Base-by-base conservation (phyloP, 202 grass and related monocot species). In the Elaeis oleifera region DNA sequence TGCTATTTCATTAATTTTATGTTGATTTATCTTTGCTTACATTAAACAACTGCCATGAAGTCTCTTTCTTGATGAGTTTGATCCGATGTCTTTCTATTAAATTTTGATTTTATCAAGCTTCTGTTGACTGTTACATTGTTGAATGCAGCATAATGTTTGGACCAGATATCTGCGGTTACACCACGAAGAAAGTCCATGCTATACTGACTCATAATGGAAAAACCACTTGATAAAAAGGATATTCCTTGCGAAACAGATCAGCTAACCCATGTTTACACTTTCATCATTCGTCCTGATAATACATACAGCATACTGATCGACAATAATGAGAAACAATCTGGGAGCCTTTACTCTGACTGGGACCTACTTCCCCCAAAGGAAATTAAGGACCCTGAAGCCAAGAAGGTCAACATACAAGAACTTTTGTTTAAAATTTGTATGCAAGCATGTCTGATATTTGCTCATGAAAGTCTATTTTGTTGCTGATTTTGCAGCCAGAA, bases 161-260 rank as follows among this genome's bases (percentile, higher is more conserved):
- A 44, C 60, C 60, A 18, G 60, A 62, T 18, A 62, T 62, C n/a
- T 62, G 60, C 18, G 60, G 60, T 20, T 44, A 62, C 60, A 62
- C 18, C 57, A 62, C 60, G 6, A 62, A 62, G 17, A 62, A 62
- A 20, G 17, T 62, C 31, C 60, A 62, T 62, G 28, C 29, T 4
- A 62, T 62, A 28, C 6, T 62, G n/a, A 19, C 60, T 13, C 29
- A n/a, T 44, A 6, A 62, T 20, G 60, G 60, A 44, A 36, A 26
- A 49, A 22, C 20, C 29, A 62, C 20, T 44, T 44, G 27, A 49
- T 62, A 13, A 62, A 62, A 62, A 62, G 20, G 60, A 62, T 15
- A 18, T 62, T 44, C n/a, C 27, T 20, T 62, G 60, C 11, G 60
- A 62, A 32, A 62, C 60, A 13, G 60, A 62, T 20, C 27, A 62